Conservation (phyloP, 805 yeast genomes). For the Candida saitoana region DNA sequence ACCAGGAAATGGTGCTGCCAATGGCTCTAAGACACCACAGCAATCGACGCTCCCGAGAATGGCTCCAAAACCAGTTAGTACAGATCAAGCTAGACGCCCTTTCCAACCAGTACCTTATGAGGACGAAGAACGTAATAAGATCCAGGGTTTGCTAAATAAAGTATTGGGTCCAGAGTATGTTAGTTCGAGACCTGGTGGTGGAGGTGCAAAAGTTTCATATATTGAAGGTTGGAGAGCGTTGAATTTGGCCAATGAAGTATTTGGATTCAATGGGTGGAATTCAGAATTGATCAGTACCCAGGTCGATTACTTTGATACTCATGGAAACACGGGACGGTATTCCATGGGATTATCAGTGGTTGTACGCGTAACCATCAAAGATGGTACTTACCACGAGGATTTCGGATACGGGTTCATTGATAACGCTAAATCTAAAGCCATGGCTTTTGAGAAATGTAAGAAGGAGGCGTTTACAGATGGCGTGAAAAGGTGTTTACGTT, state of each 20-base stretch:
- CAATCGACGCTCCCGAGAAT: slow-evolving; percentile 2
- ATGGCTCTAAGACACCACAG: neutral
- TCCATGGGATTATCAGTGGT: slow-evolving; percentile 67
- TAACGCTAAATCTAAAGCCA: slow-evolving; percentile 62
- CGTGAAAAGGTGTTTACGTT: slow-evolving; percentile 69
- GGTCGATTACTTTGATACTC: slow-evolving; percentile 68
- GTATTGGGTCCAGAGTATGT: slow-evolving; percentile 74
- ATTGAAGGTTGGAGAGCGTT: slow-evolving; percentile 84
- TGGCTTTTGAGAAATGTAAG: slow-evolving; percentile 75
- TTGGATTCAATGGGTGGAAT: slow-evolving; percentile 83
- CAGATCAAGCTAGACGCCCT: slow-evolving; percentile 5
- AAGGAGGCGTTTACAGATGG: slow-evolving; percentile 88
- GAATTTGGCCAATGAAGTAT: slow-evolving; percentile 72
- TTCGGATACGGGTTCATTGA: slow-evolving; percentile 74
- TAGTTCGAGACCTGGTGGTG: slow-evolving; percentile 72
- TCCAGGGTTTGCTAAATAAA: slow-evolving; percentile 30
- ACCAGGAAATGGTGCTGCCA: neutral
- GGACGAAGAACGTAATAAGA: slow-evolving; percentile 29
- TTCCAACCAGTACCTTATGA: slow-evolving; percentile 26
- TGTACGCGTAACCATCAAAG: slow-evolving; percentile 68
- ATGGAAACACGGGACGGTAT: slow-evolving; percentile 47
- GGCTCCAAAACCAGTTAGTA: neutral
- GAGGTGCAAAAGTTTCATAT: slow-evolving; percentile 64
- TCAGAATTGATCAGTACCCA: slow-evolving; percentile 63
- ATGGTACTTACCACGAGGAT: slow-evolving; percentile 79